Base-by-base conservation (phyloP, 2,329 filamentous ascomycete species). In the Ophiosphaerella herpotricha region DNA sequence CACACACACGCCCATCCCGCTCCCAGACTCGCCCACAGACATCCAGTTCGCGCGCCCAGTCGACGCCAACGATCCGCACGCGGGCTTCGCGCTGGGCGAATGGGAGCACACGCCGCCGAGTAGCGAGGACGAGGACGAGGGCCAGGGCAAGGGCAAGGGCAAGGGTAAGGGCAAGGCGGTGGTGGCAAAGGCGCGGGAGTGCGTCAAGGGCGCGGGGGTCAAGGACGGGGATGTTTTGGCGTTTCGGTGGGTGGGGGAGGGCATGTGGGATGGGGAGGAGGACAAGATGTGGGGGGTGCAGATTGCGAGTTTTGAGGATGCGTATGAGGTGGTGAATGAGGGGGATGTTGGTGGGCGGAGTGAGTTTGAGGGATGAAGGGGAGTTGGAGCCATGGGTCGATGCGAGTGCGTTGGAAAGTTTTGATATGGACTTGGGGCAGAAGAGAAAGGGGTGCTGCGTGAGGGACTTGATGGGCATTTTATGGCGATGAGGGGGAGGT, bases 41-140 rank as follows among this genome's bases (percentile, higher is more conserved):
- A 72, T 80, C 39, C 61, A 71, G 21, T 60, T 81, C 32, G 78
- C 73, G 6, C 67, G 68, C 33, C 72, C 75, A 1, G 51, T 67
- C 26, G 75, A 80, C 56, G 54, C 67, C 33, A 70, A 74, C 50
- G 72, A 79, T 24, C 58, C 75, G 1, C 57, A 52, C 13, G 57
- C 68, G 31, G 78, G 78, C 34, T 80, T 77, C 61, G 55, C 63
- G 23, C 52, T 69, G 1, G 70, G 64, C 5, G 68, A 71, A 23
- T 73, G 70, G 70, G 64, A 74, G 33, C 18, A 55, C 59, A 13
- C 44, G 26, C 29, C 4, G 43, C 41, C 0, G 64, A 55, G 8
- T 11, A 29, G 26, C 26, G 67, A 65, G 13, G 60, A 65, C 4
- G 67, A 67, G 2, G 68, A 65, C 0, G 68, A 68, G 6, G 55